Conservation (phyloP, 208 protist genomes). For the Leishmania major region DNA sequence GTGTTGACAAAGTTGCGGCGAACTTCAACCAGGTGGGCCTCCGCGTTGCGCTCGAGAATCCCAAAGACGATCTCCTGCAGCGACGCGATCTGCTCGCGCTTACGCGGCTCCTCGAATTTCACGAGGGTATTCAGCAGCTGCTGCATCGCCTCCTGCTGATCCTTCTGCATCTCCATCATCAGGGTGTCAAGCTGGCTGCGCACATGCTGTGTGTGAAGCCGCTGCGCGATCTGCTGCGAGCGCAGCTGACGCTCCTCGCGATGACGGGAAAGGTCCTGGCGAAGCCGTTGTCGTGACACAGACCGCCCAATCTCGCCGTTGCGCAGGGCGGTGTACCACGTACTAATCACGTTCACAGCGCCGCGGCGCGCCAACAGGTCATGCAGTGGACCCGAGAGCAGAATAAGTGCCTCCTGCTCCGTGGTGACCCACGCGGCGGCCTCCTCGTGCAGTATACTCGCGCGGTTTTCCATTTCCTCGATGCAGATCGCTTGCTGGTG, state of each 20-base stretch:
- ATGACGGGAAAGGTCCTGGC: slow-evolving; percentile 15
- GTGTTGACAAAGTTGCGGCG: slow-evolving; percentile 12
- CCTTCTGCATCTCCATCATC: slow-evolving; percentile 26
- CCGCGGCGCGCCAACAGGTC: slow-evolving; percentile 21
- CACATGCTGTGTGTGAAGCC: slow-evolving; percentile 30
- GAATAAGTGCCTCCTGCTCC: slow-evolving; percentile 8
- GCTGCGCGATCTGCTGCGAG: slow-evolving; percentile 16
- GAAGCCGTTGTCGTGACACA: slow-evolving; percentile 22
- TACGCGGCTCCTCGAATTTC: slow-evolving; percentile 23
- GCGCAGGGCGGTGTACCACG: slow-evolving; percentile 21
- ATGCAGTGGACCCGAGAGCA: slow-evolving; percentile 26
- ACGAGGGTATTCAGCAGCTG: slow-evolving; percentile 23
- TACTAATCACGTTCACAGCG: slow-evolving; percentile 21
- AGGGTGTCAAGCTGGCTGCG: slow-evolving; percentile 26
- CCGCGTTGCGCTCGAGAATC: slow-evolving; percentile 28
- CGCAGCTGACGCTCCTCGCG: slow-evolving; percentile 20
- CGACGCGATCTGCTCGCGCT: slow-evolving; percentile 16
- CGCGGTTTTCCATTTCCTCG: slow-evolving; percentile 21
- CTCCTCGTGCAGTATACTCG: slow-evolving; percentile 19
- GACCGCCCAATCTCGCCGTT: slow-evolving; percentile 20
- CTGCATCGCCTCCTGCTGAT: slow-evolving; percentile 20
- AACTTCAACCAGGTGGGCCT: slow-evolving; percentile 14
- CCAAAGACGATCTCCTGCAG: slow-evolving; percentile 21
- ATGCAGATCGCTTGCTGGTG: slow-evolving; percentile 22
- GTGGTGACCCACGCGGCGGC: slow-evolving; percentile 13